phyloP scores from a whole-genome alignment of 2,329 filamentous ascomycete genomes.

The Paracorniculantispora psalliotae region DNA sequence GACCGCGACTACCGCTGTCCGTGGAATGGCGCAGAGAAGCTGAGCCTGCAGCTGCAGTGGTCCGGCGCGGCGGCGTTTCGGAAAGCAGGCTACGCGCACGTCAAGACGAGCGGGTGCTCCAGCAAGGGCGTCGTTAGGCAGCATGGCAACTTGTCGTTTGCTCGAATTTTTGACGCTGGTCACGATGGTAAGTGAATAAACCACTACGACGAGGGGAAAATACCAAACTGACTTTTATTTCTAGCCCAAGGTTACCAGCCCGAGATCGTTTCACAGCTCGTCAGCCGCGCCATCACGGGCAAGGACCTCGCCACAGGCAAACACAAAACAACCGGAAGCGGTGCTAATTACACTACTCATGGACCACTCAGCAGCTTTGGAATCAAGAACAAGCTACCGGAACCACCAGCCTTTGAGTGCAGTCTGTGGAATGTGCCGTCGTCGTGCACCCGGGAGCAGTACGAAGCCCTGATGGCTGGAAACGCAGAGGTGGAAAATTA shows the following conservation, averaged over 20 bases:
- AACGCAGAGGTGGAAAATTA: conserved; percentile 18
- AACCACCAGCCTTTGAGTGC: conserved; percentile 47
- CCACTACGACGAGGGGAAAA: neutral
- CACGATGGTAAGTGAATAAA: conserved; percentile 44
- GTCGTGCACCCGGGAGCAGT: conserved; percentile 35
- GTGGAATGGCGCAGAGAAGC: conserved; percentile 64
- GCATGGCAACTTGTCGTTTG: conserved; percentile 65
- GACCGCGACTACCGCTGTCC: conserved; percentile 57
- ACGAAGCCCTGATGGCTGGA: conserved; percentile 18
- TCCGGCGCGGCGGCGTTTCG: conserved; percentile 46
- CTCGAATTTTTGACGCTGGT: conserved; percentile 57
- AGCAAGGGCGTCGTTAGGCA: conserved; percentile 69
- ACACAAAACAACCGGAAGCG: conserved; percentile 35
- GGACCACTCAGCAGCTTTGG: conserved; percentile 47
- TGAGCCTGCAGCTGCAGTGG: conserved; percentile 56
- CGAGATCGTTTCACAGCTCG: conserved; percentile 47
- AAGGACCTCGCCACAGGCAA: conserved; percentile 50
- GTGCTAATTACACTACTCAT: conserved; percentile 19
- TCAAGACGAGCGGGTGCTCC: conserved; percentile 60
- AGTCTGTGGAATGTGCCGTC: conserved; percentile 45
- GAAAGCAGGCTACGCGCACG: conserved; percentile 61
- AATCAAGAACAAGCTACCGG: conserved; percentile 44
- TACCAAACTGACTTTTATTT: neutral
- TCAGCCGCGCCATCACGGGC: conserved; percentile 51
- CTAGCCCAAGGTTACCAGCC: conserved; percentile 45